phyloP scores from a whole-genome alignment of 495 filamentous ascomycete species.

The Saxophila tyrrhenica region DNA sequence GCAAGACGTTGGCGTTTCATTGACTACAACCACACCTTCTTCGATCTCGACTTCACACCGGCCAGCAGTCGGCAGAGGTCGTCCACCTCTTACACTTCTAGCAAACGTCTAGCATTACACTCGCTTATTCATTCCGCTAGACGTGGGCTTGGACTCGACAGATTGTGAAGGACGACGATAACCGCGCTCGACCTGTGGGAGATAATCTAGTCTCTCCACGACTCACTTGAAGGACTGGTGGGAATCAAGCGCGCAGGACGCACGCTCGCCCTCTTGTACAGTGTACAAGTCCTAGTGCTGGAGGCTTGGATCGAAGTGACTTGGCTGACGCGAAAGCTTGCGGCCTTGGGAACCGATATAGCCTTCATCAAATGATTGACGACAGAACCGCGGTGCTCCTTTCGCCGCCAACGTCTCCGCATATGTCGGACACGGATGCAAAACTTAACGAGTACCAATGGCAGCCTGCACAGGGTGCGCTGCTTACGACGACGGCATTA shows the following conservation, averaged over 20 bases:
- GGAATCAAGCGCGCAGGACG: background rate
- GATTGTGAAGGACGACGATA: too few relatives aligned
- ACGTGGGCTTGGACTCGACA: background rate
- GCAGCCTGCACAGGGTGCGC: constrained; percentile 2
- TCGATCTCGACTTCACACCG: too few relatives aligned
- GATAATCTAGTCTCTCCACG: background rate
- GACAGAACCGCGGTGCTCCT: constrained; percentile 7
- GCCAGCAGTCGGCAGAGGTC: too few relatives aligned
- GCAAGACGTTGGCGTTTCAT: background rate
- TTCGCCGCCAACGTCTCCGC: constrained; percentile 19
- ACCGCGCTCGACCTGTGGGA: too few relatives aligned
- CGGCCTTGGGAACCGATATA: background rate
- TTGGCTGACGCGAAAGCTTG: background rate
- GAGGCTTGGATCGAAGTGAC: background rate
- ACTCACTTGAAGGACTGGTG: background rate
- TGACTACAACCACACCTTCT: background rate
- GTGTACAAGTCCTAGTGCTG: background rate
- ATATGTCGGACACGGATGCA: constrained; percentile 15
- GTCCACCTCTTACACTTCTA: too few relatives aligned
- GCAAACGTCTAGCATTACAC: background rate
- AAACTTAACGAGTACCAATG: constrained; percentile 9
- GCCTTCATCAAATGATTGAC: constrained; percentile 10
- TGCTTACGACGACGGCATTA: constrained; percentile 10
- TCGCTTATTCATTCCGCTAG: background rate
- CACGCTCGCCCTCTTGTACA: background rate